Conservation (phyloP, 148 eudicot species). For the Limonium bicolor region DNA sequence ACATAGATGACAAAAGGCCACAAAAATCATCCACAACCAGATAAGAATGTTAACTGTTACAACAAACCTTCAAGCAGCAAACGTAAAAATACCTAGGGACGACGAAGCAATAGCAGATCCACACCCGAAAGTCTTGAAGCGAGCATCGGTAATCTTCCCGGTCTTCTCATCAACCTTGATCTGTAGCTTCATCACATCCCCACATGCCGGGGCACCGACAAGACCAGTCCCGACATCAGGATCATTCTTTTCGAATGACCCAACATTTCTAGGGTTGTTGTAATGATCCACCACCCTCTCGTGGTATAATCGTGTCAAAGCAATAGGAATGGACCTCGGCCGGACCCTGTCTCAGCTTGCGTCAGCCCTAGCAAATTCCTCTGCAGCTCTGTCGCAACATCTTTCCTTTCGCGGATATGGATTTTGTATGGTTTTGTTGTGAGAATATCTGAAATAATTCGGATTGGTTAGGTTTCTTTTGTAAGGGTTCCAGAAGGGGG, state of each 20-base stretch:
- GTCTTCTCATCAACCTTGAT: conserved; percentile 65
- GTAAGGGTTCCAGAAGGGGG: neutral
- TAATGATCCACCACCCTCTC: conserved; percentile 95
- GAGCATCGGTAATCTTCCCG: conserved; percentile 74
- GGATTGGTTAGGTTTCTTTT: neutral
- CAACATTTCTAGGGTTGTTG: conserved; percentile 87
- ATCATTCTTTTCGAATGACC: conserved; percentile 80
- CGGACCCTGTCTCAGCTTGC: conserved; percentile 6
- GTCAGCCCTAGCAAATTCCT: conserved; percentile 20
- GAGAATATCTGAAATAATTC: neutral
- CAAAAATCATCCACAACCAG: too few species aligned
- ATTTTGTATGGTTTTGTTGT: neutral
- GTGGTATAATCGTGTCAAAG: conserved; percentile 41
- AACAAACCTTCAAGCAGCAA: too few species aligned
- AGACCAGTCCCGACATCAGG: conserved; percentile 85
- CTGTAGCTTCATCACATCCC: conserved; percentile 95
- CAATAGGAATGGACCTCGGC: neutral
- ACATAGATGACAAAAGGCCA: too few species aligned
- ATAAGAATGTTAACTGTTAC: too few species aligned
- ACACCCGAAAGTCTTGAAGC: conserved; percentile 95
- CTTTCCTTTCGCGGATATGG: neutral
- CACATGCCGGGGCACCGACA: conserved; percentile 95
- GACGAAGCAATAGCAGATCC: conserved; percentile 97
- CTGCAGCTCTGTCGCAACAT: conserved; percentile 23
- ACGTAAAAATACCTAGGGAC: conserved; percentile 59